Base-by-base conservation (phyloP, 208 protist genomes). In the Endotrypanum monterogeii region DNA sequence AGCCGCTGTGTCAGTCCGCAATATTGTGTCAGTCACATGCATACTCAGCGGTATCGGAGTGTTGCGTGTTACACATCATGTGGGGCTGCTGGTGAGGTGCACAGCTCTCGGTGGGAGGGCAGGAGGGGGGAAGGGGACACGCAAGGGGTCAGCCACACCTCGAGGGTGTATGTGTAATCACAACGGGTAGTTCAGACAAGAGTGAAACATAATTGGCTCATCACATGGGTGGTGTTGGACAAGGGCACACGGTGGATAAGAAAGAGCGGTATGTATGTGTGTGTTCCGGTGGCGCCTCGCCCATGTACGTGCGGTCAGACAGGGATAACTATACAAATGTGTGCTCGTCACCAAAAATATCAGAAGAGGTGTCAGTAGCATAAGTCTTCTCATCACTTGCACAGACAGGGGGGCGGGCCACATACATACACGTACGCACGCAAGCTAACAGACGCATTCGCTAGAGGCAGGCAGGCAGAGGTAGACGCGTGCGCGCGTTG, bases 261-360 rank as follows among this genome's bases (percentile, higher is more conserved):
- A 14, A 41, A 23, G 18, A 48, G 32, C 28, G 39, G 46, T 28
- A 55, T 20, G 63, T n/a, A n/a, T n/a, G n/a, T n/a, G n/a, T n/a
- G n/a, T n/a, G n/a, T n/a, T n/a, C n/a, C n/a, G 41, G 57, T 1
- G 57, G 55, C 28, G 35, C 30, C 51, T 28, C 7, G 44, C 37
- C 37, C 48, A 51, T 58, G 25, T 3, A n/a, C 41, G 66, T 48
- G 60, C 58, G 44, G 54, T 82, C 77, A 82, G 77, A 82, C 77
- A 82, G 77, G 77, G 77, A 82, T 82, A 82, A 82, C 77, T 78
- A 75, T 84, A 63, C 72, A 76, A 44, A 72, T 80, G 79, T 67
- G 79, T 80, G 74, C 39, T 79, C 79, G 79, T 79, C 79, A 84
- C 70, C 67, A 48, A 77, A 7, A 56, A 8, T 76, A 50, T 84